Evolutionary conservation across 495 filamentous ascomycete genomes (phyloP).

Genomic region (Cryomyces minteri): DNA sequence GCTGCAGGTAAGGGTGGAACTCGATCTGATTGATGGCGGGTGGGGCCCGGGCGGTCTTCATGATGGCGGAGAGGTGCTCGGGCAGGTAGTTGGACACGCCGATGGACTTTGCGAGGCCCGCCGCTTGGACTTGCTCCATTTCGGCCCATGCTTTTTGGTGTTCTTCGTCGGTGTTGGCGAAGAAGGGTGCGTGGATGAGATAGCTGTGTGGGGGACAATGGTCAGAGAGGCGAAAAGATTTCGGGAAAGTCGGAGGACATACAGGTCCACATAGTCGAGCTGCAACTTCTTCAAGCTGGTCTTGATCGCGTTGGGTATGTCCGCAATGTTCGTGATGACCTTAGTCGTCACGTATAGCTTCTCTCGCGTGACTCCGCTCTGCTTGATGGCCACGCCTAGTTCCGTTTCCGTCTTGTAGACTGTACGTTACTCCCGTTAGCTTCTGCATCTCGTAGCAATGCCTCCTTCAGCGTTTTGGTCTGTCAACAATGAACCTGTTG

Average conservation of each 20-base stretch:
- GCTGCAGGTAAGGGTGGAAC: slow-evolving; percentile 77
- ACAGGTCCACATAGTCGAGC: slow-evolving; percentile 67
- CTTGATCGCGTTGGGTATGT: slow-evolving; percentile 48
- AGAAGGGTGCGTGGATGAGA: slow-evolving; percentile 64
- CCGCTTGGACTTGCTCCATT: slow-evolving; percentile 53
- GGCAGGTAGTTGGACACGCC: slow-evolving; percentile 71
- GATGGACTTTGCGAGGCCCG: slow-evolving; percentile 57
- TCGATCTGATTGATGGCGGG: slow-evolving; percentile 80
- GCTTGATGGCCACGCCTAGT: slow-evolving; percentile 54
- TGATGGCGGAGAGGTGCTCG: slow-evolving; percentile 44
- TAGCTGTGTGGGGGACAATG: slow-evolving; percentile 27
- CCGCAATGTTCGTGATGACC: slow-evolving; percentile 34
- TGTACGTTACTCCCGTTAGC: slow-evolving; percentile 9
- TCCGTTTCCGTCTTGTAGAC: slow-evolving; percentile 67
- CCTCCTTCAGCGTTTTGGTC: background rate
- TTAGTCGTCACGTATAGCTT: slow-evolving; percentile 69
- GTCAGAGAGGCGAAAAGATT: background rate
- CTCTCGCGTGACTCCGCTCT: slow-evolving; percentile 42
- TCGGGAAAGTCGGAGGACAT: slow-evolving; percentile 5
- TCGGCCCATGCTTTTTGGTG: slow-evolving; percentile 57
- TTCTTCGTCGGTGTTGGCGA: slow-evolving; percentile 36
- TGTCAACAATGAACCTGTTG: background rate
- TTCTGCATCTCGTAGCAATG: background rate
- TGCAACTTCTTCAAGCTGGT: slow-evolving; percentile 55
- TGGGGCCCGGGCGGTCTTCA: slow-evolving; percentile 41